Conservation (phyloP, 345 rosid species). For the Adansonia digitata region DNA sequence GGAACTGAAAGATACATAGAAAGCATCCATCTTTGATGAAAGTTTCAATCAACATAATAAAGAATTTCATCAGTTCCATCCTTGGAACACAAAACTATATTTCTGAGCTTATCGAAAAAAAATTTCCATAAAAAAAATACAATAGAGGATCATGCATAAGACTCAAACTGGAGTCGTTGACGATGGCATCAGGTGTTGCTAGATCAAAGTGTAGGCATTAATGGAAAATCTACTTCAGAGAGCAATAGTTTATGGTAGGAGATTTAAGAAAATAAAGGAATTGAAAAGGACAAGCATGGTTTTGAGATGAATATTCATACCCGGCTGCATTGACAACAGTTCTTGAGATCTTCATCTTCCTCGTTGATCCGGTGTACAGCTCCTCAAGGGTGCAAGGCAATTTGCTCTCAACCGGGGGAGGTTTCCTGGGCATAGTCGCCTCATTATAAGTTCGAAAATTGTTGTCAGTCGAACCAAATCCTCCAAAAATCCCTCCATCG, state of each 20-base stretch:
- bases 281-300: background rate
- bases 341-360: constrained; percentile 99
- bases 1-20: background rate
- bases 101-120: background rate
- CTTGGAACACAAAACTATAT: background rate
- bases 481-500: constrained; percentile 69
- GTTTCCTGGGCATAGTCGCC: constrained; percentile 51
- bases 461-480: constrained; percentile 48
- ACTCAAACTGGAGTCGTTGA: background rate
- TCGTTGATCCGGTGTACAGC: constrained; percentile 76
- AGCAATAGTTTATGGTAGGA: background rate
- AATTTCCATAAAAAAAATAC: background rate
- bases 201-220: background rate
- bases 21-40: background rate
- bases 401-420: constrained; percentile 87
- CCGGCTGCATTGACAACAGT: constrained; percentile 64
- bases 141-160: background rate
- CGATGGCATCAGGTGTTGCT: too few species aligned
- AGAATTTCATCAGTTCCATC: background rate
- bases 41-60: background rate
- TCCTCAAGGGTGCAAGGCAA: constrained; percentile 93
- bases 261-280: background rate
- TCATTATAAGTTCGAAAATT: constrained; percentile 66
- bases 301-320: constrained; percentile 29
- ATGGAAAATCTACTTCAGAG: background rate